Evolutionary conservation across 441 rosid species (phyloP), one percentile per base, ranked within the genome.

Genomic region (Adansonia madagascariensis): DNA sequence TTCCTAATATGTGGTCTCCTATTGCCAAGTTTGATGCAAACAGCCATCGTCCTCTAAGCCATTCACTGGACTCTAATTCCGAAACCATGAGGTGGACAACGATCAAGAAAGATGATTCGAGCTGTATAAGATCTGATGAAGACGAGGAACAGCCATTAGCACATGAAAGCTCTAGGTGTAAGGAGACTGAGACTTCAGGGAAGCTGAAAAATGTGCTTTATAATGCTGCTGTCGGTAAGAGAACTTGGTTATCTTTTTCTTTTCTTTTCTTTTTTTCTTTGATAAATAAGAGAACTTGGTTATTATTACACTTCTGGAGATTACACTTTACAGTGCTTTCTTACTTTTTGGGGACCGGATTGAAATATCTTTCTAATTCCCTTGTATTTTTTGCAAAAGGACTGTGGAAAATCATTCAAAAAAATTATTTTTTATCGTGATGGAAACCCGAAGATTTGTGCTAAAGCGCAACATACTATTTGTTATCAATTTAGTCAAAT

Each of bases 151-250:
- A 59, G 52, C 85, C 82, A 78, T 66, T 79, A 75, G 78, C 76
- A 41, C 78, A 60, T 55, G 84, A 84, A 72, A 80, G 22, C 77
- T 79, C 71, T 31, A 55, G 73, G 75, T 52, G 61, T 39, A 84
- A 79, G 20, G 85, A 79, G 70, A 64, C 41, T 60, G 77, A 61
- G 75, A 64, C 71, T 76, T 73, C 84, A 71, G 84, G 78, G 76
- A 83, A 81, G 76, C 85, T 75, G 11, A 65, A 78, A 79, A 79
- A 59, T 81, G 81, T 75, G 79, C 74, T 81, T 61, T 78, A 80
- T 61, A 83, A 81, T 85, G 86, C 88, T 73, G 82, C 82, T 75
- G 84, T 84, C 15, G 97, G 99, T 92, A 89, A 89, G 95, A 78
- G 71, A 72, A 57, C 64, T 71, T 77, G 27, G 53, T 74, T 15